These are phyloP conservation scores for Limonomyces culmigenus DNA, from an alignment of 1,284 basidiomycete species.

Conservation along the genomic window DNA sequence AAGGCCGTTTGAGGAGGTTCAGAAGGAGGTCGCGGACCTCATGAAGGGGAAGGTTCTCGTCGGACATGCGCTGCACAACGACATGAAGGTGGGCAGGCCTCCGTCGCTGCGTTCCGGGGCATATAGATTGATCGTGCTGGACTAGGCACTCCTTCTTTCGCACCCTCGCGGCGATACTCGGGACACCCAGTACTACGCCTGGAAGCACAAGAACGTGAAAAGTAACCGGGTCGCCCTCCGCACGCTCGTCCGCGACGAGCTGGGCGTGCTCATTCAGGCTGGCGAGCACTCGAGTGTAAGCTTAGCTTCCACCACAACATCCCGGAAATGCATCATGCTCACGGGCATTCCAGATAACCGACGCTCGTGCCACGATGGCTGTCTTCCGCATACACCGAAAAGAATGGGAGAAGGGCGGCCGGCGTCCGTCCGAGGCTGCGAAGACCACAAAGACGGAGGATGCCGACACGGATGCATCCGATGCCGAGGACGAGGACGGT, in stretches of 20 bases:
- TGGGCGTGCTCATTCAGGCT: constrained; percentile 73
- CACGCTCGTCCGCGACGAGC: constrained; percentile 66
- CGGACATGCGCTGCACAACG: constrained; percentile 88
- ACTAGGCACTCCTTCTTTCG: constrained; percentile 73
- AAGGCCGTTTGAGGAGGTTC: constrained; percentile 66
- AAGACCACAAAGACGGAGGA: constrained; percentile 7
- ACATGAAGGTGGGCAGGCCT: constrained; percentile 50
- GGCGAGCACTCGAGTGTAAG: constrained; percentile 80
- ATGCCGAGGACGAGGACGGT: constrained; percentile 6
- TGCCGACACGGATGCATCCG: not conserved
- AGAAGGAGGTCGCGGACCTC: constrained; percentile 65
- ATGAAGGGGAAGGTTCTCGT: constrained; percentile 76
- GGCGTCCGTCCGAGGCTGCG: constrained; percentile 6
- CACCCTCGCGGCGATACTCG: constrained; percentile 69
- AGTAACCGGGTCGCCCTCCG: constrained; percentile 63
- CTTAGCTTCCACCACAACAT: no score
- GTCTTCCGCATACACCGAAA: constrained; percentile 79
- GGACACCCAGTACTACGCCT: constrained; percentile 66
- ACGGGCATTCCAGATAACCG: constrained; percentile 54
- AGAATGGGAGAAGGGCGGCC: constrained; percentile 58
- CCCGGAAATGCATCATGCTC: not conserved
- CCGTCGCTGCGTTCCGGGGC: not conserved
- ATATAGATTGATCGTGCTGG: no score
- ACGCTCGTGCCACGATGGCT: constrained; percentile 93
- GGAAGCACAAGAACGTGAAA: constrained; percentile 38